These are phyloP conservation scores for Hypomyces perniciosus DNA, from an alignment of 2,329 filamentous ascomycete species.

Conservation along the genomic window DNA sequence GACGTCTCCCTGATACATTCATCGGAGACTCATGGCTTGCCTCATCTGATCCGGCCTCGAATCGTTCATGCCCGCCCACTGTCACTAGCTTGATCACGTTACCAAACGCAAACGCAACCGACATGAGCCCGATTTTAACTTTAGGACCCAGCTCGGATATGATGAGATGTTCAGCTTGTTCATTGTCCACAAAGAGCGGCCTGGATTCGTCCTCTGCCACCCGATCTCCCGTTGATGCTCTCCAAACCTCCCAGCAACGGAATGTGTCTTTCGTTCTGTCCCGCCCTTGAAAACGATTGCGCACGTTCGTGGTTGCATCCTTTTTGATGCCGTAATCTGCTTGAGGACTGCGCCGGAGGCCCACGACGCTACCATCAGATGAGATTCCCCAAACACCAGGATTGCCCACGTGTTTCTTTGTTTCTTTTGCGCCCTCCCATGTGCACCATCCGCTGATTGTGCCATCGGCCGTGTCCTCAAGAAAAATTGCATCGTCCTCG, in stretches of 20 bases:
- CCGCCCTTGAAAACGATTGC: conserved; percentile 25
- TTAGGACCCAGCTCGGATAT: conserved; percentile 62
- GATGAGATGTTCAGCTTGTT: conserved; percentile 50
- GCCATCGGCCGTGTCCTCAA: conserved; percentile 35
- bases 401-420: conserved; percentile 49
- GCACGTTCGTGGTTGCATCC: conserved; percentile 19
- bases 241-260: conserved; percentile 51
- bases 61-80: conserved; percentile 56
- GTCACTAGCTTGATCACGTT: conserved; percentile 67
- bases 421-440: conserved; percentile 47
- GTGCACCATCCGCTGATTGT: conserved; percentile 40
- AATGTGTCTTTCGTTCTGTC: conserved; percentile 19
- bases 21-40: conserved; percentile 25
- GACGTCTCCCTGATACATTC: conserved; percentile 34
- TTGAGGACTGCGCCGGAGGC: conserved; percentile 46
- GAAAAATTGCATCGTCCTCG: conserved; percentile 51
- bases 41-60: conserved; percentile 39
- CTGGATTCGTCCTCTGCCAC: conserved; percentile 39
- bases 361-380: conserved; percentile 54
- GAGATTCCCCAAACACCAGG: conserved; percentile 62
- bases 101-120: conserved; percentile 64
- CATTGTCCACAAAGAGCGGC: conserved; percentile 37
- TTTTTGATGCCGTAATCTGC: conserved; percentile 13
- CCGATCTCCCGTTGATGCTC: conserved; percentile 40
- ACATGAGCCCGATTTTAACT: conserved; percentile 54